phyloP scores from a whole-genome alignment of 2,329 filamentous ascomycete species.

The Pseudocercospora fuligena region DNA sequence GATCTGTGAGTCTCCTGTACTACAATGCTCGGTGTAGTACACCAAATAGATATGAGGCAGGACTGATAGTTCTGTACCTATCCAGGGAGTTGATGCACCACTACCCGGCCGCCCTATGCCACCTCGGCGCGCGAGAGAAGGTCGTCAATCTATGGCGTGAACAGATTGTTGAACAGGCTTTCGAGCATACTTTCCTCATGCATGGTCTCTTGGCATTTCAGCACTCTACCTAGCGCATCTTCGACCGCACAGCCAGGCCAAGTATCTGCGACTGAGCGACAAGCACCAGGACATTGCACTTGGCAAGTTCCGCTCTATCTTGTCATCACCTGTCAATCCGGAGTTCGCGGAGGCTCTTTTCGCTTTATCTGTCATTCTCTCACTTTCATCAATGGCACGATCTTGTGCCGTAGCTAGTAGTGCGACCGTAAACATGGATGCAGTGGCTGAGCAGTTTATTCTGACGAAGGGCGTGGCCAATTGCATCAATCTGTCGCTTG shows the following conservation, averaged over 20 bases:
- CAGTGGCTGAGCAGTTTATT: neutral
- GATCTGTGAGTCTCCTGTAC: neutral
- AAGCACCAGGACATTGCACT: constrained; percentile 7
- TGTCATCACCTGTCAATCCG: neutral
- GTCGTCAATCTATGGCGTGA: neutral
- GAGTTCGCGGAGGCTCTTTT: neutral
- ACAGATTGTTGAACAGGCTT: neutral
- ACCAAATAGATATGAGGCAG: too few relatives aligned
- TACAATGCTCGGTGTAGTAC: neutral
- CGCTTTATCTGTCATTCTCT: neutral
- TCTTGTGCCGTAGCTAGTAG: neutral
- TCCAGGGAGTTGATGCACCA: constrained; percentile 5
- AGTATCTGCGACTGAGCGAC: constrained; percentile 1
- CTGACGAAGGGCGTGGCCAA: constrained; percentile 1
- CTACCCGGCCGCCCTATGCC: neutral
- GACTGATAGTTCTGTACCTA: neutral
- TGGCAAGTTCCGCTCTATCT: neutral
- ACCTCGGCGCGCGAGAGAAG: constrained; percentile 1
- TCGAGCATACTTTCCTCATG: constrained; percentile 7
- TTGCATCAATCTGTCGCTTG: neutral
- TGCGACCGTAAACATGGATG: neutral
- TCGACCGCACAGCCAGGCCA: neutral
- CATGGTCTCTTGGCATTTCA: constrained; percentile 1
- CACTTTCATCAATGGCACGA: neutral
- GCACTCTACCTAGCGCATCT: neutral